phyloP scores from a whole-genome alignment of 768 basidiomycete genomes.

The Jaapia argillacea region DNA sequence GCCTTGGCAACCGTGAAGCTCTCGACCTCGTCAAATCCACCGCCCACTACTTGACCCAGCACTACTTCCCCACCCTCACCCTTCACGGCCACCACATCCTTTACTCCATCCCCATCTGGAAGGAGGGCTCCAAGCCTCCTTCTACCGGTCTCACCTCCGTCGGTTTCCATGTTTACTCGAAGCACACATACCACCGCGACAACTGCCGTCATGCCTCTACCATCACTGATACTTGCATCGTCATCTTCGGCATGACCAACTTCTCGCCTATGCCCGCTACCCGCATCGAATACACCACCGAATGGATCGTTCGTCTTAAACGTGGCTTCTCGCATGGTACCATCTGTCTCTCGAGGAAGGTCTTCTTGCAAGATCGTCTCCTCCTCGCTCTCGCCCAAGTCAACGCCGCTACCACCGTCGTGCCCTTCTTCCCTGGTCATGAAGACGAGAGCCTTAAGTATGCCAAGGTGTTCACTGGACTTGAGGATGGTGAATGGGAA shows the following conservation, averaged over 20 bases:
- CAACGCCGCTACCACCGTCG: conserved; percentile 11
- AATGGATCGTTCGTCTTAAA: not conserved
- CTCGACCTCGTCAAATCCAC: conserved; percentile 2
- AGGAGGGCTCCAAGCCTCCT: not conserved
- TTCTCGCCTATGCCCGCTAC: conserved; percentile 1
- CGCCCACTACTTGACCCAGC: conserved; percentile 4
- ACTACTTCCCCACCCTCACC: conserved; percentile 6
- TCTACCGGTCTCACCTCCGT: conserved; percentile 5
- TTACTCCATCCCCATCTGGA: conserved; percentile 10
- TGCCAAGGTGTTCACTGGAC: no score
- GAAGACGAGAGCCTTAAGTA: no score
- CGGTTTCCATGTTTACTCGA: conserved; percentile 6
- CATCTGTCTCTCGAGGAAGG: conserved; percentile 7
- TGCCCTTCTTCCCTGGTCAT: conserved; percentile 8
- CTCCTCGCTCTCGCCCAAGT: conserved; percentile 6
- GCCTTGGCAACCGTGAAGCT: not conserved
- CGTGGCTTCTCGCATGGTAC: conserved; percentile 5
- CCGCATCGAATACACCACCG: conserved; percentile 1
- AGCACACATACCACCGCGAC: conserved; percentile 1
- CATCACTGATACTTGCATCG: no score
- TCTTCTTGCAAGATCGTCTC: conserved; percentile 9
- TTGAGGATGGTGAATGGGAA: conserved; percentile 9
- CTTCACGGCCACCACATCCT: conserved; percentile 10
- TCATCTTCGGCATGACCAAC: conserved; percentile 9
- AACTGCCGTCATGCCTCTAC: no score